These are phyloP conservation scores for Aspergillus kassunensis DNA, from an alignment of 495 filamentous ascomycete species.

Conservation along the genomic window DNA sequence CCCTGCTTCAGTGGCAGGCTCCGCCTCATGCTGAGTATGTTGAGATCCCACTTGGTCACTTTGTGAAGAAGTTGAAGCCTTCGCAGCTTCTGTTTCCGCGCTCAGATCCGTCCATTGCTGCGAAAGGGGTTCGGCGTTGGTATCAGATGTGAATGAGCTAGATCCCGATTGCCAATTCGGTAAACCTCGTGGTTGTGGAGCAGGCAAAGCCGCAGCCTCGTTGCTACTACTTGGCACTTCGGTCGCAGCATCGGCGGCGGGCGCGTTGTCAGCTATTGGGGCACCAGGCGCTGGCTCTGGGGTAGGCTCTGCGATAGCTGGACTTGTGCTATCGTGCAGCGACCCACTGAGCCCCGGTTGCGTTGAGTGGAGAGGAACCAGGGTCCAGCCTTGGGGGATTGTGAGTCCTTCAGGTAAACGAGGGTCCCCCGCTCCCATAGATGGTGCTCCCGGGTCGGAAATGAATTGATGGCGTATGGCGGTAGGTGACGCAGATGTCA, in stretches of 20 bases:
- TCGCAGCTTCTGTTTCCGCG: constrained; percentile 20
- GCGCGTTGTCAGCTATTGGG: not conserved
- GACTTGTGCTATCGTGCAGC: not conserved
- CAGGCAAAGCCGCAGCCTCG: not conserved
- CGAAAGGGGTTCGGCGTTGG: constrained; percentile 25
- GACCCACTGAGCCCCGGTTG: constrained; percentile 14
- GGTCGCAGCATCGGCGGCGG: not conserved
- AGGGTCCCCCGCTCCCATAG: constrained; percentile 60
- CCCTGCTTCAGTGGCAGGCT: constrained; percentile 3
- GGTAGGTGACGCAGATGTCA: constrained; percentile 20
- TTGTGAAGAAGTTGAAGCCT: constrained; percentile 1
- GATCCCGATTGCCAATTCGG: constrained; percentile 19
- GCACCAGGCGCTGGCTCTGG: constrained; percentile 6
- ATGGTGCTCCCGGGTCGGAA: constrained; percentile 28
- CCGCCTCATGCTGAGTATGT: not conserved
- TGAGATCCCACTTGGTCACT: not conserved
- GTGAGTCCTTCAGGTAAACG: constrained; percentile 68
- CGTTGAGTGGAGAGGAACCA: constrained; percentile 62
- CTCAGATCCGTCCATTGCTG: constrained; percentile 38
- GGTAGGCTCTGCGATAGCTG: too few species aligned
- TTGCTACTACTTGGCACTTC: not conserved
- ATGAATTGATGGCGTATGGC: constrained; percentile 28
- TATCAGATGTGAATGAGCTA: constrained; percentile 12
- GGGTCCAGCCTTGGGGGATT: constrained; percentile 72
- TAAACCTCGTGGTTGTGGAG: not conserved